Conservation (phyloP, 352 stramenopile genomes). For the Phytophthora podocarpi region DNA sequence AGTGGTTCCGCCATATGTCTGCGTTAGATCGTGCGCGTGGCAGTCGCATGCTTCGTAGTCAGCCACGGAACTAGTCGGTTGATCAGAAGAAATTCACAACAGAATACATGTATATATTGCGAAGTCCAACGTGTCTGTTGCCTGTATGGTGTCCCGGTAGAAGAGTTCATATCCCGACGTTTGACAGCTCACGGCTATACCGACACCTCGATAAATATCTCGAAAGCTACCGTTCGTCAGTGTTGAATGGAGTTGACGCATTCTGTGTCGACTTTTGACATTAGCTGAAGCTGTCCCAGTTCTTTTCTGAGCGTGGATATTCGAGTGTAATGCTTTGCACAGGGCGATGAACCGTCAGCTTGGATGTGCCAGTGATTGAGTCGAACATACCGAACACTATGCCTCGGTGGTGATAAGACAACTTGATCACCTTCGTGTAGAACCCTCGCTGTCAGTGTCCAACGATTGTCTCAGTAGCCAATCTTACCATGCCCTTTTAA, state of each 20-base stretch:
- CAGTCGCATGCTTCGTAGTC: too few species aligned
- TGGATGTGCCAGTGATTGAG: slow-evolving; percentile 53
- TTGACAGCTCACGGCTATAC: too few species aligned
- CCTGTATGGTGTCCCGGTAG: background rate
- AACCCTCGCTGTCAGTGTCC: slow-evolving; percentile 42
- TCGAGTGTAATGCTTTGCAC: slow-evolving; percentile 42
- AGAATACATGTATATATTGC: slow-evolving; percentile 34
- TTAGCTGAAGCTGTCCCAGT: slow-evolving; percentile 33
- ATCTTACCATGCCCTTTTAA: background rate
- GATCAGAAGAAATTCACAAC: slow-evolving; percentile 23
- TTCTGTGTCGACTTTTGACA: too few species aligned
- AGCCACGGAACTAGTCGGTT: slow-evolving; percentile 18
- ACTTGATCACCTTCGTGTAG: slow-evolving; percentile 54
- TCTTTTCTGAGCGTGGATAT: slow-evolving; percentile 44
- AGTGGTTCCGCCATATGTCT: slow-evolving; percentile 2
- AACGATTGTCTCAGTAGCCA: background rate
- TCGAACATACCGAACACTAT: slow-evolving; percentile 69
- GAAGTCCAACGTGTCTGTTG: slow-evolving; percentile 4
- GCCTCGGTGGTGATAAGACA: slow-evolving; percentile 50
- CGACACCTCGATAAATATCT: too few species aligned
- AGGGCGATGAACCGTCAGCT: slow-evolving; percentile 37
- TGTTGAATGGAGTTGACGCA: too few species aligned
- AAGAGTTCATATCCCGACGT: too few species aligned
- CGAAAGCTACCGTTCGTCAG: too few species aligned
- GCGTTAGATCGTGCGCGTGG: background rate